phyloP scores from a whole-genome alignment of 495 filamentous ascomycete genomes.

The Aspergillus carlsbadensis region DNA sequence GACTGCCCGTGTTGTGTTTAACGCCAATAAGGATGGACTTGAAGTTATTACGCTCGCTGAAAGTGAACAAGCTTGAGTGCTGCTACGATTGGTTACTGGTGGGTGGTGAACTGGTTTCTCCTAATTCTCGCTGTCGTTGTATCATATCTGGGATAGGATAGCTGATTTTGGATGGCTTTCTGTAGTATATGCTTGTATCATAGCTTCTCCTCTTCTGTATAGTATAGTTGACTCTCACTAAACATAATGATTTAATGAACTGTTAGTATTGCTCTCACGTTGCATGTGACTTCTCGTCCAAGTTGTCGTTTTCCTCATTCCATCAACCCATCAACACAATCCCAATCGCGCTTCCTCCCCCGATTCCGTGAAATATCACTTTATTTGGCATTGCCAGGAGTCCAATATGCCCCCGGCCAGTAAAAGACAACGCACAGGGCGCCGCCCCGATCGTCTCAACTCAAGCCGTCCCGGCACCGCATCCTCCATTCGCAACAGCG shows the following conservation, averaged over 20 bases:
- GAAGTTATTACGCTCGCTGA: slow-evolving; percentile 23
- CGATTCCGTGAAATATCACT: background rate
- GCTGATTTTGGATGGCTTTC: background rate
- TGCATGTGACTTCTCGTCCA: background rate
- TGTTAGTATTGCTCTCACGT: background rate
- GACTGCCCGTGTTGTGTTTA: slow-evolving; percentile 64
- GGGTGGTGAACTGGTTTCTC: slow-evolving; percentile 1
- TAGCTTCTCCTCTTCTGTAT: slow-evolving; percentile 25
- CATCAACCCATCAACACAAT: background rate
- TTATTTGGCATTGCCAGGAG: background rate
- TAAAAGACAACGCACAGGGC: slow-evolving; percentile 24
- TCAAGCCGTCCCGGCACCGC: slow-evolving; percentile 15
- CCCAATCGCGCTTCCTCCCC: background rate
- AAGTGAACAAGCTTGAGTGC: slow-evolving; percentile 13
- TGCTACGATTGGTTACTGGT: background rate
- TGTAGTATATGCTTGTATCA: slow-evolving; percentile 11
- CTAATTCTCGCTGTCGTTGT: background rate
- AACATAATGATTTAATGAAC: background rate
- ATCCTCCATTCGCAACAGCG: background rate
- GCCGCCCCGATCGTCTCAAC: slow-evolving; percentile 9
- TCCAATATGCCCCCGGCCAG: slow-evolving; percentile 16
- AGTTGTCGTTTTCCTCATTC: background rate
- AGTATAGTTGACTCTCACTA: slow-evolving; percentile 1
- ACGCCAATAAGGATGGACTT: slow-evolving; percentile 38
- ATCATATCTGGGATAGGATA: background rate